Base-by-base conservation (phyloP, 768 basidiomycete genomes). In the Leccinum sublutescens region DNA sequence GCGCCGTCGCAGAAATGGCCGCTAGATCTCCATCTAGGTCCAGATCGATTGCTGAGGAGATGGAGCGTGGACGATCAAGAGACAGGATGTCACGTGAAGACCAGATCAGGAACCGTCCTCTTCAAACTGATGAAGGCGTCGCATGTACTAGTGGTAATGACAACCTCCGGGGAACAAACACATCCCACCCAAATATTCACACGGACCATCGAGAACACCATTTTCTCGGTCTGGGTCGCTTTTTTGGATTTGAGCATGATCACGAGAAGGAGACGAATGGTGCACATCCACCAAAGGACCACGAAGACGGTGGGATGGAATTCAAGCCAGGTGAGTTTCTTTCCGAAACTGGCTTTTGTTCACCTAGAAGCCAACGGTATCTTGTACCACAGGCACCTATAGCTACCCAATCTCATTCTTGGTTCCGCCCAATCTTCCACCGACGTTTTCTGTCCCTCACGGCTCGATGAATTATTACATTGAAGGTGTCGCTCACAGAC, bases 351-450 rank as follows among this genome's bases (percentile, higher is more conserved):
- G 21, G 47, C 11, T 14, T 40, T 49, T 4, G 3, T 9, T 10
- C 40, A 8, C 40, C 21, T 33, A 1, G 31, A 33, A 33, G 31
- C 55, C 58, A 8, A 38, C 7, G 34, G 40, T 9, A 23, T 55
- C 36, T 56, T n/a, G 23, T 38, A 52, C 36, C 45, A 9, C 62
- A 92, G 95, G 95, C 34, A 90, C 87, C 5, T 98, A 98, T 71
- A 94, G 91, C 15, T 98, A 93, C 73, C 96, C 97, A 1, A 91
- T 99, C 65, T 93, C 93, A 5, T 95, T 98, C 71, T 76, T 88
- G 10, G 86, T 99, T 56, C 94, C 95, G 0, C 77, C 86, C 5
- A 78, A 83, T 61, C 81, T 90, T 12, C 95, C 96, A 4, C 93
- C 97, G 1, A 86, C 87, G 0, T 78, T 98, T 61, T 77, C 80